Evolutionary conservation across 768 basidiomycete genomes (phyloP).

Genomic region (Flagelloscypha sp.): DNA sequence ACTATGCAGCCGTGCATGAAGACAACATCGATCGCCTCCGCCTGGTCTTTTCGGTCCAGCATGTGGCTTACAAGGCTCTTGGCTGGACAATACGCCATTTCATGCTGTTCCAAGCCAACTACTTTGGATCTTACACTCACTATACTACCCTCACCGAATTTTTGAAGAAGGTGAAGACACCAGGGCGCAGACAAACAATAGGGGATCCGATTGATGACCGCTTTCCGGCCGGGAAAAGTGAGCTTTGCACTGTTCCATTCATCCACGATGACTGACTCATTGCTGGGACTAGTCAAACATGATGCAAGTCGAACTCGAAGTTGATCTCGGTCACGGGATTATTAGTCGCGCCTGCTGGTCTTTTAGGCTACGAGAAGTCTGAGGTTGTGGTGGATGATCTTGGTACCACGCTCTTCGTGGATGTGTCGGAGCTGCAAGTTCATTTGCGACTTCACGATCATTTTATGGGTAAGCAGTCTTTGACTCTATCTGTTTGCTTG

Average conservation of each 20-base stretch:
- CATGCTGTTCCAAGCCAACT: conserved; percentile 87
- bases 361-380: conserved; percentile 51
- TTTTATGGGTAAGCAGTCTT: conserved; percentile 62
- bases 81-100: conserved; percentile 89
- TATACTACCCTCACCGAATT: conserved; percentile 87
- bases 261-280: not conserved
- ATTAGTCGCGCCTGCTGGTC: conserved; percentile 59
- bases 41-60: conserved; percentile 48
- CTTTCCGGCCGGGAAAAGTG: conserved; percentile 77
- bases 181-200: too few relatives aligned
- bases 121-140: conserved; percentile 89
- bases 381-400: conserved; percentile 19
- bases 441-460: conserved; percentile 77
- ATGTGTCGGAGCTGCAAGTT: conserved; percentile 62
- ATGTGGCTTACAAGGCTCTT: conserved; percentile 57
- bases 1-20: conserved; percentile 54
- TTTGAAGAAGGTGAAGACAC: conserved; percentile 53
- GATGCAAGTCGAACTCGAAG: conserved; percentile 62
- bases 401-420: conserved; percentile 44
- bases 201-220: too few relatives aligned
- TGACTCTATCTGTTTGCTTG: conserved; percentile 5
- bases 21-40: conserved; percentile 75
- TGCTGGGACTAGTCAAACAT: conserved; percentile 56
- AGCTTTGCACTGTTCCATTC: conserved; percentile 9
- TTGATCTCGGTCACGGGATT: conserved; percentile 44